These are phyloP conservation scores for Pseudozyma flocculosa DNA, from an alignment of 1,284 basidiomycete species.

Conservation along the genomic window DNA sequence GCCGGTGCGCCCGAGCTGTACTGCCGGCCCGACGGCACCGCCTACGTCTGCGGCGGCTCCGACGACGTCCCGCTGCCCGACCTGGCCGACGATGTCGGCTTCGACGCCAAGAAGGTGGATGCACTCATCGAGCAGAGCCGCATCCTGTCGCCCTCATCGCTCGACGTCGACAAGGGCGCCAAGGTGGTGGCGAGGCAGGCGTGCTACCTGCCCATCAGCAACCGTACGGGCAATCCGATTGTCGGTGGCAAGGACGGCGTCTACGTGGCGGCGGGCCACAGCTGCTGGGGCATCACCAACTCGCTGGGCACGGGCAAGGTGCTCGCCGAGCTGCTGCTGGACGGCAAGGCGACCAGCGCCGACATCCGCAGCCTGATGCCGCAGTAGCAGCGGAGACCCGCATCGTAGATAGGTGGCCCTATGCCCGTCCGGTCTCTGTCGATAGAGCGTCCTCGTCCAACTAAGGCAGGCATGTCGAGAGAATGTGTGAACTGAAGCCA, in stretches of 20 bases:
- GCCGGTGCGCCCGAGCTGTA: constrained; percentile 46
- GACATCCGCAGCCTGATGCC: constrained; percentile 60
- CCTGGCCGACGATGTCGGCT: constrained; percentile 51
- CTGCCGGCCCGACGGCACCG: constrained; percentile 57
- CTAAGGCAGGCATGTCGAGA: no score
- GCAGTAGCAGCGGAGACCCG: no score
- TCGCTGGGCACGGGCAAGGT: constrained; percentile 63
- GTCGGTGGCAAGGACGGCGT: constrained; percentile 62
- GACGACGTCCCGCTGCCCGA: constrained; percentile 59
- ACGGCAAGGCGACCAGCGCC: constrained; percentile 62
- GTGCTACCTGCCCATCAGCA: constrained; percentile 64
- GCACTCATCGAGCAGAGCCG: constrained; percentile 61
- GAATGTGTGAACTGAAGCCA: no score
- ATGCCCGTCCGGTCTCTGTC: no score
- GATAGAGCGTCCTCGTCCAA: no score
- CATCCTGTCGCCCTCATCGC: constrained; percentile 61
- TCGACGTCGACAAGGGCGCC: constrained; percentile 54
- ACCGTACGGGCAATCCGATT: constrained; percentile 61
- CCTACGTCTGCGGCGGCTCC: constrained; percentile 59
- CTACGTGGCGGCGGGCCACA: constrained; percentile 61
- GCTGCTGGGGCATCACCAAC: constrained; percentile 62
- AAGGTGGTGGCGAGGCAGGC: constrained; percentile 61
- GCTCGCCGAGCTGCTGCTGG: constrained; percentile 63
- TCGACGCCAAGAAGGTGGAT: constrained; percentile 56
- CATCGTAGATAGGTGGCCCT: no score